Conservation (phyloP, 2,329 filamentous ascomycete species). For the Zymoseptoria tritici region DNA sequence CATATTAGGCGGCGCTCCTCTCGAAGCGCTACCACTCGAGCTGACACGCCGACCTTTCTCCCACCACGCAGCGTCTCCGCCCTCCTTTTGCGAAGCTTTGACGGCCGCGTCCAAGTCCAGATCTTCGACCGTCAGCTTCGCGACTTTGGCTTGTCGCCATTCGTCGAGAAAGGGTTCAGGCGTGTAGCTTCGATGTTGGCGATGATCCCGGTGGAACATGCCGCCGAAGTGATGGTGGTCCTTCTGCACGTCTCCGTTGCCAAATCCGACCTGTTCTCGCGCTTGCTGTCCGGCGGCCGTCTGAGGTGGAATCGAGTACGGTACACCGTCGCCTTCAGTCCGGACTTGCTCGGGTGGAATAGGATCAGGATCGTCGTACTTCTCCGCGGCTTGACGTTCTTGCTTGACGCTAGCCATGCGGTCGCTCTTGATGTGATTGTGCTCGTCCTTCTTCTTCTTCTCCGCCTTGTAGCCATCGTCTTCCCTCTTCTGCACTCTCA, state of each 20-base stretch:
- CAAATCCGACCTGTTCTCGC: constrained; percentile 37
- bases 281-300: constrained; percentile 30
- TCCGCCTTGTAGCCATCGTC: constrained; percentile 22
- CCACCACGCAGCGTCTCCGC: constrained; percentile 59
- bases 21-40: constrained; percentile 22
- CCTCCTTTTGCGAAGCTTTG: constrained; percentile 5
- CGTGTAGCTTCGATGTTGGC: constrained; percentile 46
- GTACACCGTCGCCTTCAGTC: constrained; percentile 17
- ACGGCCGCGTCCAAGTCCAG: constrained; percentile 32
- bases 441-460: constrained; percentile 16
- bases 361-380: constrained; percentile 32
- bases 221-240: constrained; percentile 28
- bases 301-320: constrained; percentile 31
- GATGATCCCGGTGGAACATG: constrained; percentile 36
- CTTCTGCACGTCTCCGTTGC: constrained; percentile 13
- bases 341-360: constrained; percentile 22
- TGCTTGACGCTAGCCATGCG: constrained; percentile 24
- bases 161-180: constrained; percentile 50
- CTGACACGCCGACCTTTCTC: constrained; percentile 41
- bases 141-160: constrained; percentile 37
- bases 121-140: constrained; percentile 36
- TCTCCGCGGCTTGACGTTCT: constrained; percentile 26
- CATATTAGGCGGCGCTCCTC: constrained; percentile 30
- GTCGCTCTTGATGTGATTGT: constrained; percentile 34
- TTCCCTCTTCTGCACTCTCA: constrained; percentile 29